Conservation (phyloP, 257 asterid species). For the Petunia secreta region DNA sequence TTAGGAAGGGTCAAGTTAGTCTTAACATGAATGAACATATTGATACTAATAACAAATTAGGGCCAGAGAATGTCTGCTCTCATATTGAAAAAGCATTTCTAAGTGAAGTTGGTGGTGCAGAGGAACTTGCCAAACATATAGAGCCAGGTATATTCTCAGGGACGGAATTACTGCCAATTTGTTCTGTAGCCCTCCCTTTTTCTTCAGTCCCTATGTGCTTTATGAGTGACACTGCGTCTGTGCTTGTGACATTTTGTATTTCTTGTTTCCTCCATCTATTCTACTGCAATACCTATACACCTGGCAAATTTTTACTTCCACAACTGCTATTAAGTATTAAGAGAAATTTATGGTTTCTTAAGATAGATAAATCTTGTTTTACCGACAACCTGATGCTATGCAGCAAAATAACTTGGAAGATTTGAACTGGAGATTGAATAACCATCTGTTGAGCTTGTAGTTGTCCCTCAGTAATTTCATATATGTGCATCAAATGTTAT, state of each 20-base stretch:
- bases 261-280: conserved; percentile 8
- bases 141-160: conserved; percentile 62
- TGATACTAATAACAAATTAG: conserved; percentile 42
- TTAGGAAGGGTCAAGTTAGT: conserved; percentile 37
- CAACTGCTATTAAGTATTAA: background rate
- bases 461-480: background rate
- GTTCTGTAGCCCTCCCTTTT: background rate
- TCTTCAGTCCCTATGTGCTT: background rate
- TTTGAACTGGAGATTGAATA: background rate
- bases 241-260: background rate
- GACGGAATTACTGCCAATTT: conserved; percentile 17
- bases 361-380: conserved; percentile 3
- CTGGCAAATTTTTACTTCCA: background rate
- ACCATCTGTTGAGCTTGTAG: conserved; percentile 17
- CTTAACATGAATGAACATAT: conserved; percentile 42
- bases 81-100: conserved; percentile 74
- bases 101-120: conserved; percentile 77
- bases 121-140: conserved; percentile 71
- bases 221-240: conserved; percentile 1
- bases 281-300: background rate
- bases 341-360: background rate
- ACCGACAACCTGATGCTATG: background rate
- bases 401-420: background rate
- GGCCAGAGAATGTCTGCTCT: conserved; percentile 49
- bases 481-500: background rate